A percentile compares a stretch with the other conserved stretches of the same genome.
Conservation (phyloP, 2,329 filamentous ascomycete species). For the Fusarium sp. region DNA sequence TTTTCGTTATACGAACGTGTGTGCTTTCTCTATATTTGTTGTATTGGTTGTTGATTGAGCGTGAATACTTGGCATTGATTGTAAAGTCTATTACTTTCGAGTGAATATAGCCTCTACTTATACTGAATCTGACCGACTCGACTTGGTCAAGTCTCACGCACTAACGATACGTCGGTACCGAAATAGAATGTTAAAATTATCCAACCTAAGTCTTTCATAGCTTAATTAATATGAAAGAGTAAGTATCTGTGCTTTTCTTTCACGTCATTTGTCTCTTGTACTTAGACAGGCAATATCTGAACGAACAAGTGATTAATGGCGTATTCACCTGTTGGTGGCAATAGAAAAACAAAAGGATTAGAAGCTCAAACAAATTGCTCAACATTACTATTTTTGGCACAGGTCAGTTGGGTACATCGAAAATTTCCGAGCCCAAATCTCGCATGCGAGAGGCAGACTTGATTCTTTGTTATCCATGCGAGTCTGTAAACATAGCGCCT, state of each 20-base stretch:
- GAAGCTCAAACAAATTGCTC: not conserved
- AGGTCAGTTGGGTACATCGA: not conserved
- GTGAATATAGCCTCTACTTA: not conserved
- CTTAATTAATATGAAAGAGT: not conserved
- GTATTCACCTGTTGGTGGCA: too few species aligned
- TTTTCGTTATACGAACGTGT: rapidly evolving
- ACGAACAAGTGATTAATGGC: not conserved
- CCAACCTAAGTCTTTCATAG: not conserved
- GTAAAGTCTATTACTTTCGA: too few species aligned
- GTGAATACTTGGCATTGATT: too few species aligned
- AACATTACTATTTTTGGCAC: not conserved
- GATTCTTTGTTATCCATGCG: not conserved
- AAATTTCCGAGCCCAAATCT: not conserved
- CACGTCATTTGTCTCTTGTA: not conserved
- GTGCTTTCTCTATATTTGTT: not conserved
- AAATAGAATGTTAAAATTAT: too few species aligned
- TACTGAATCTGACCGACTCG: not conserved
- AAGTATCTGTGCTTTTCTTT: not conserved
- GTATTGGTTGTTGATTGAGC: not conserved
- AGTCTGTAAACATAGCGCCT: not conserved
- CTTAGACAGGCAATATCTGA: not conserved
- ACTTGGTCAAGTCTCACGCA: too few species aligned
- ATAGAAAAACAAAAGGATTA: not conserved
- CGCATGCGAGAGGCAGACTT: not conserved
- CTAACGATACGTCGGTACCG: too few species aligned